phyloP scores from a whole-genome alignment of 768 basidiomycete genomes.

The Calocera viscosa region DNA sequence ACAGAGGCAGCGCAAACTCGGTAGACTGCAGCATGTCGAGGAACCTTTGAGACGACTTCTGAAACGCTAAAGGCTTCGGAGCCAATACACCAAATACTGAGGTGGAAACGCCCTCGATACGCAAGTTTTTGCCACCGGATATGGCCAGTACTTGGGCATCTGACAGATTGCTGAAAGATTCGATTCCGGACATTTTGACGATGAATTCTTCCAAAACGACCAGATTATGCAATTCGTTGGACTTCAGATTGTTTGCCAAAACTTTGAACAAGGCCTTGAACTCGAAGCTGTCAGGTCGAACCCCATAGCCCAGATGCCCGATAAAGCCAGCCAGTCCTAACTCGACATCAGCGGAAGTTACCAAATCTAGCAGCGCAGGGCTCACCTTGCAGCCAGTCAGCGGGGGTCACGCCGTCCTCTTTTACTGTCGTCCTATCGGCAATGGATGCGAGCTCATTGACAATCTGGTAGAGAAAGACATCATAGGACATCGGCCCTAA shows the following conservation, averaged over 20 bases:
- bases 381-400: slow-evolving; percentile 87
- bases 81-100: neutral
- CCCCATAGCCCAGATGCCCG: slow-evolving; percentile 61
- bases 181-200: slow-evolving; percentile 89
- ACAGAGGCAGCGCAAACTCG: slow-evolving; percentile 68
- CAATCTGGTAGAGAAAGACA: slow-evolving; percentile 72
- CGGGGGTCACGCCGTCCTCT: slow-evolving; percentile 79
- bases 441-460: slow-evolving; percentile 59
- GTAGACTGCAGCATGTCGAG: slow-evolving; percentile 27
- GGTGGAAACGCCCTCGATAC: slow-evolving; percentile 81
- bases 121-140: slow-evolving; percentile 77
- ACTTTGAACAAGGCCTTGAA: slow-evolving; percentile 38
- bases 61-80: slow-evolving; percentile 18
- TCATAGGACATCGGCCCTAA: slow-evolving; percentile 91
- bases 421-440: slow-evolving; percentile 72
- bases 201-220: slow-evolving; percentile 87
- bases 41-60: slow-evolving; percentile 25
- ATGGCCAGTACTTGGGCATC: slow-evolving; percentile 81
- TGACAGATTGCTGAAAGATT: slow-evolving; percentile 78
- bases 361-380: slow-evolving; percentile 17
- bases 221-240: slow-evolving; percentile 35
- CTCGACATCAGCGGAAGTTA: slow-evolving; percentile 18
- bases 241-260: slow-evolving; percentile 10
- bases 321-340: slow-evolving; percentile 85
- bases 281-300: slow-evolving; percentile 27